Evolutionary conservation across 2,329 filamentous ascomycete species (phyloP), one percentile per base, ranked within the genome.

Genomic region (Alternaria triticimaculans): DNA sequence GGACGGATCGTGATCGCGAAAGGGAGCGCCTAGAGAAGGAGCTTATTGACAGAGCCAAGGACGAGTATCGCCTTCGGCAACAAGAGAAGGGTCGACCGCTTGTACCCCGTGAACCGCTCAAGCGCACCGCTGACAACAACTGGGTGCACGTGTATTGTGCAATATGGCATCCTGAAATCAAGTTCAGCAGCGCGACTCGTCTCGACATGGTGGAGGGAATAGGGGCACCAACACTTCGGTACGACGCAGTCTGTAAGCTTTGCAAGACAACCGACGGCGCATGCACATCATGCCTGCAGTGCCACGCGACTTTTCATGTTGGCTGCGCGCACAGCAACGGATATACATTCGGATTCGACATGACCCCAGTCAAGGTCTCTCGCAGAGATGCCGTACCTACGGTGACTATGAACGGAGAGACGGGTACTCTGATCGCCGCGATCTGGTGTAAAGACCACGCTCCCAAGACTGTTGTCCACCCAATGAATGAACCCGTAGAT

Each of bases 141-240:
- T 99, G 96, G 96, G 93, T 97, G 15, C 96, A 99, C 78, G 93
- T 98, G 26, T 90, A 91, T 41, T 99, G 96, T 76, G 94, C 96
- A 2, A 85, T 97, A 18, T 98, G 93, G 89, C 94, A 92, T 11
- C 90, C 93, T 0, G 96, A 99, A 80, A 90, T 97, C 73, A 96
- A 94, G 75, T 99, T 97, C 79, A 94, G 92, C 66, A 92, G 92
- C 72, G 91, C 94, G 18, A 89, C 90, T 73, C 89, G 91, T 18
- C 83, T 99, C 33, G 92, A 94, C 71, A 91, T 94, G 30, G 94
- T 92, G 2, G 96, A 99, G 81, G 95, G 95, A 20, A 93, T 99
- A 67, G 79, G 79, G 20, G 78, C 78, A 28, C 91, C 92, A 5
- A 90, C 92, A 7, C 94, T 99, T 62, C 88, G 89, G 69, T 96